These are phyloP conservation scores for Alternaria ventricosa DNA, from an alignment of 2,329 filamentous ascomycete species.

Conservation along the genomic window DNA sequence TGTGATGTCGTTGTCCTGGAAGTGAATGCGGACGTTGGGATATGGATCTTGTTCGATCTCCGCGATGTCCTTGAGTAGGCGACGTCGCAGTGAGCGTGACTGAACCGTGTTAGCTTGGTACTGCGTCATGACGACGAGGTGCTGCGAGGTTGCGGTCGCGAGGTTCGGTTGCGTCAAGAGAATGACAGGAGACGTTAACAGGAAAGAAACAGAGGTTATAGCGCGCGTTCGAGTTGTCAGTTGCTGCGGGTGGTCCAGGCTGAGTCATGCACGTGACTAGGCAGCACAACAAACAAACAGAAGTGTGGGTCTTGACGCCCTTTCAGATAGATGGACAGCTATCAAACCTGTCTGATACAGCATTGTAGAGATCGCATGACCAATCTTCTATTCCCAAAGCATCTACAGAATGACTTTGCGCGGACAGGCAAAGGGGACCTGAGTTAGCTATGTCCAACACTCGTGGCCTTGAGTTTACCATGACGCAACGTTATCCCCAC, in stretches of 20 bases:
- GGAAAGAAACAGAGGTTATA: background rate
- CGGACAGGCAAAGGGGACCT: background rate
- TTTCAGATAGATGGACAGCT: background rate
- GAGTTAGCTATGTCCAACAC: background rate
- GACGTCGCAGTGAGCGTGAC: slow-evolving; percentile 23
- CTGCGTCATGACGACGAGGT: background rate
- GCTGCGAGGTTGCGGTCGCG: background rate
- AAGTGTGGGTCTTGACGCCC: background rate
- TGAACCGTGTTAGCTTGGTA: background rate
- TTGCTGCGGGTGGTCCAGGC: background rate
- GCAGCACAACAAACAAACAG: background rate
- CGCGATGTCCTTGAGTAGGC: slow-evolving; percentile 52
- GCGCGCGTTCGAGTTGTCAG: background rate
- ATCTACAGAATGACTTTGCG: background rate
- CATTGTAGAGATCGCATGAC: background rate
- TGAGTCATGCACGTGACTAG: background rate
- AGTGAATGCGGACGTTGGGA: slow-evolving; percentile 54
- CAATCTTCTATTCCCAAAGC: background rate
- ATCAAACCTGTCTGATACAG: background rate
- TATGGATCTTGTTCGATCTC: slow-evolving; percentile 57
- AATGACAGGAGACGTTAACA: background rate
- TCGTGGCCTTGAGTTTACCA: background rate
- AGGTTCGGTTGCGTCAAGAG: background rate
- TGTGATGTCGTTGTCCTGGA: slow-evolving; percentile 46
- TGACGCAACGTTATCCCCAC: background rate